Evolutionary conservation across 2,329 filamentous ascomycete genomes (phyloP), one percentile per base, ranked within the genome.

Genomic region (Diaporthe citriasiana): DNA sequence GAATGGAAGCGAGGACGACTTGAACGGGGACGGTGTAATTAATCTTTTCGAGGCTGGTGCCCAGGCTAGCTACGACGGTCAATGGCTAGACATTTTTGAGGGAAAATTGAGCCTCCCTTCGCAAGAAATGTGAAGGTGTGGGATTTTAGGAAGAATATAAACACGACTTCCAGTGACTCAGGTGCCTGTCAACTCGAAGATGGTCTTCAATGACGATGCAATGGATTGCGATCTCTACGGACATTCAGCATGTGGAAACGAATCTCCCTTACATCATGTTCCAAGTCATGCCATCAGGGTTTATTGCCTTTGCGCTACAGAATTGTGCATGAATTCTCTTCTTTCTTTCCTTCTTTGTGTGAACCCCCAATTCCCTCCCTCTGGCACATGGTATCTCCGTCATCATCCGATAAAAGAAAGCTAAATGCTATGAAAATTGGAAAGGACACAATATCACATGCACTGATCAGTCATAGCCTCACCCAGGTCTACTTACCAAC

Each of bases 21-120:
- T 69, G 27, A 69, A 69, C 19, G 65, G 47, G 15, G 65, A 69
- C 33, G 65, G 65, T 7, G 65, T 69, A 12, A 69, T 69, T n/a
- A 69, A 69, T 38, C 12, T 51, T 53, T 69, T 69, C 35, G 65
- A 69, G 65, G 65, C 65, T 53, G 65, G 65, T 38, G 65, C 65
- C 15, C 65, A 70, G 47, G 65, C 65, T 42, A 50, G 38, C 10
- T 40, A 25, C 6, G 22, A 25, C 8, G 12, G 12, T 25, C n/a
- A n/a, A 9, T 25, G 12, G 22, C 22, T 40, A 15, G 22, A 25
- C 22, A 22, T 40, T 59, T 5, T n/a, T 35, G 53, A 35, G n/a
- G n/a, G 12, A 22, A n/a, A 4, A 4, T 35, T 56, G 30, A 19
- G 13, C 9, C 19, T 22, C 13, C 38, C 9, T 12, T 38, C 38